Conservation (phyloP, 1,139 yeast genomes). For the Suzukiozyma palmioleophila region DNA sequence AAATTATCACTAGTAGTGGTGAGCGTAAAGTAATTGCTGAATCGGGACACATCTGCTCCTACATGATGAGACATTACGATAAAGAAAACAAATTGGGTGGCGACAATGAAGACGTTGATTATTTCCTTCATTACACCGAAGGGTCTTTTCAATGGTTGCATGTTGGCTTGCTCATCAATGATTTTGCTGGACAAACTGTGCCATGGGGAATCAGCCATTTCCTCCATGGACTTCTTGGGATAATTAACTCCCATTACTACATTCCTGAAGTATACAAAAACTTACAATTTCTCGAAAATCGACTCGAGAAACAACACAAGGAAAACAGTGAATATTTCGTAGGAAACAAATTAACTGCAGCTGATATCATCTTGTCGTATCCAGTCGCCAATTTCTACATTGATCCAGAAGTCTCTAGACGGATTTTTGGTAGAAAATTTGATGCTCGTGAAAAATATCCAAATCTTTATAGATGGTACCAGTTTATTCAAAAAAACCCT, state of each 20-base stretch:
- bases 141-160: constrained; percentile 33
- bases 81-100: constrained; percentile 22
- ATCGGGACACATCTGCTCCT: constrained; percentile 34
- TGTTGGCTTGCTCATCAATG: constrained; percentile 28
- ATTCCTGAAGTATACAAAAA: constrained; percentile 21
- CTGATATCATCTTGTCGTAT: constrained; percentile 36
- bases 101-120: constrained; percentile 23
- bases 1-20: constrained; percentile 21
- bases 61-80: constrained; percentile 29
- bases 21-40: constrained; percentile 26
- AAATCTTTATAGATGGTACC: constrained; percentile 22
- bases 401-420: constrained; percentile 10
- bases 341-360: constrained; percentile 33
- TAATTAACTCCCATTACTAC: constrained; percentile 25
- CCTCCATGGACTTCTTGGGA: constrained; percentile 19
- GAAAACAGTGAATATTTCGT: constrained; percentile 28
- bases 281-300: constrained; percentile 28
- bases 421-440: constrained; percentile 7
- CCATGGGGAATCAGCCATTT: constrained; percentile 27
- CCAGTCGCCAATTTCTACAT: constrained; percentile 25
- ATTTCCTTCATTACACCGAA: constrained; percentile 37
- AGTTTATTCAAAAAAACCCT: constrained; percentile 17
- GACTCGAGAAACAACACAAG: constrained; percentile 23
- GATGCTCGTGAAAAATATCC: constrained; percentile 15
- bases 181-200: constrained; percentile 22